Evolutionary conservation across 2,329 filamentous ascomycete species (phyloP), one percentile per base, ranked within the genome.

Genomic region (Biscogniauxia sp.): DNA sequence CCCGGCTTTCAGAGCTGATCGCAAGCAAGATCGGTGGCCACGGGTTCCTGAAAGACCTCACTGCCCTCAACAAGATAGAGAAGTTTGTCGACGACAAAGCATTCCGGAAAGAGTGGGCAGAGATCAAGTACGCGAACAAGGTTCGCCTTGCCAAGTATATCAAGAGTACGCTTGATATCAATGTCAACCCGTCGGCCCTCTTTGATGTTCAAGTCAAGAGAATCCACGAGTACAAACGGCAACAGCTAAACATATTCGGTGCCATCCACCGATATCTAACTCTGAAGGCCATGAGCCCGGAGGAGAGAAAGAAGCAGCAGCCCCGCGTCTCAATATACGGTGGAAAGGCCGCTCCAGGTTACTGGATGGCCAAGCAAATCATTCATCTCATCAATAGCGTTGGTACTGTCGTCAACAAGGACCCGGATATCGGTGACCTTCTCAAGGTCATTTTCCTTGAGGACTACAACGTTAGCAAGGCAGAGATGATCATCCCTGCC

Each of bases 321-420:
- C 92, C 93, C 17, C 89, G 94, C 56, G 95, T 98, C 9, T 95
- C 91, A 60, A 96, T 99, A 76, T 98, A 99, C 74, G 95, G 95
- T 73, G 95, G 95, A 70, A 99, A 99, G 80, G 95, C 95, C 25
- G 95, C 95, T 1, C 95, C 95, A 0, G 95, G 95, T 17, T 99
- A 99, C 82, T 99, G 95, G 95, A 99, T 98, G 95, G 95, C 95
- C 45, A 99, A 99, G 85, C 96, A 95, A 50, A 93, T 97, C 68
- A 99, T 99, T 70, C 94, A 98, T 74, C 85, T 99, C 60, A 88
- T 99, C 81, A 98, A 97, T 80, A 89, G 88, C 63, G 95, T 98
- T 25, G 93, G 92, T 3, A 80, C 87, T 17, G 91, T 98, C 2
- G 89, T 99, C 68, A 99, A 99, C 81, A 91, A 91, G 50, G 95